phyloP scores from a whole-genome alignment of 192 early-diverging fungal species.

The Kickxella alabastrina region DNA sequence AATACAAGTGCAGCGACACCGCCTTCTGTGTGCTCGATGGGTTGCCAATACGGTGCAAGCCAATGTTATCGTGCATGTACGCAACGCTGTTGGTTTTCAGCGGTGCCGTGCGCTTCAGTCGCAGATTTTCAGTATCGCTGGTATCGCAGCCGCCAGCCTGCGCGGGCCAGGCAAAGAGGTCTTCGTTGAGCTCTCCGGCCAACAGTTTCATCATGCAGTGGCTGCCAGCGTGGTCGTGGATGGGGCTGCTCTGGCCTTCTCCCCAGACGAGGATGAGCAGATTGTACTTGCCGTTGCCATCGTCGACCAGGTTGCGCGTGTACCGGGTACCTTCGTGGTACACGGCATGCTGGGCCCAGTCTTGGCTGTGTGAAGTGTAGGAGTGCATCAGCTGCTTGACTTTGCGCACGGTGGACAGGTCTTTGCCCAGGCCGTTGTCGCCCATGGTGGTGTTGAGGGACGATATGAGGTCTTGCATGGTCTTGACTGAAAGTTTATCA shows the following conservation, averaged over 20 bases:
- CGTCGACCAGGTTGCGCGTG: constrained; percentile 85
- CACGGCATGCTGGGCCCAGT: constrained; percentile 73
- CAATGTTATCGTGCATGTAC: constrained; percentile 89
- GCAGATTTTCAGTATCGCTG: constrained; percentile 8
- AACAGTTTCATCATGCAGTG: constrained; percentile 94
- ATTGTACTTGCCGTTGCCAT: constrained; percentile 90
- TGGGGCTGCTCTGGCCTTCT: constrained; percentile 67
- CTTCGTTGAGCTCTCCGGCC: constrained; percentile 74
- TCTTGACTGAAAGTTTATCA: constrained; percentile 7
- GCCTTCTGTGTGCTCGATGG: constrained; percentile 54
- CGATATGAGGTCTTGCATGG: constrained; percentile 37
- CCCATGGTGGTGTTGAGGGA: constrained; percentile 39
- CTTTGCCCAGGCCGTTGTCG: constrained; percentile 26
- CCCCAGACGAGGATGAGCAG: constrained; percentile 88
- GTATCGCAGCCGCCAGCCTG: too few species aligned
- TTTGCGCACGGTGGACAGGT: constrained; percentile 20
- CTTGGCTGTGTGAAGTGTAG: constrained; percentile 62
- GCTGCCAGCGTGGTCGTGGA: constrained; percentile 85
- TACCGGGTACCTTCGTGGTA: constrained; percentile 70
- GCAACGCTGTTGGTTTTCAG: constrained; percentile 64
- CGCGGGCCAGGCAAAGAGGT: constrained; percentile 72
- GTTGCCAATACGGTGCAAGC: constrained; percentile 80
- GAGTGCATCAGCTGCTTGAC: constrained; percentile 58
- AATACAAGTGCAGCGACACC: constrained; percentile 87
- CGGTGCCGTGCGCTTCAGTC: constrained; percentile 42